Evolutionary conservation across 208 protist genomes (phyloP).

Genomic region (Acanthamoeba lenticulata): DNA sequence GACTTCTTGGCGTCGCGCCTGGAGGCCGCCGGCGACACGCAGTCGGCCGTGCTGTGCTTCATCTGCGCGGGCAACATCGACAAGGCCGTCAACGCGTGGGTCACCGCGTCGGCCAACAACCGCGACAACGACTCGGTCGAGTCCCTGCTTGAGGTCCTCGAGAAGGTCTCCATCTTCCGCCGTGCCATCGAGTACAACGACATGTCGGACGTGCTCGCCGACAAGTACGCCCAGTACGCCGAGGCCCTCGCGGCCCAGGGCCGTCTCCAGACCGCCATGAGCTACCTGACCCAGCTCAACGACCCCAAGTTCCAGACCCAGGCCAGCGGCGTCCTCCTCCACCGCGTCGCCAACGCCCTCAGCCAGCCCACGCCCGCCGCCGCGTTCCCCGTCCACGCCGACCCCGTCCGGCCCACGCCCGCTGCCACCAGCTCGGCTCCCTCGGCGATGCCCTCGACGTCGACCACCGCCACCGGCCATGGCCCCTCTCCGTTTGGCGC

Average conservation of each 20-base stretch:
- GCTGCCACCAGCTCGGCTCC: not conserved
- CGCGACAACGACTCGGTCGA: not conserved
- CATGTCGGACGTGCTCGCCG: constrained; percentile 55
- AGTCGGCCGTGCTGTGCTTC: constrained; percentile 85
- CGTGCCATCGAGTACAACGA: constrained; percentile 57
- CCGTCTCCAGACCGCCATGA: constrained; percentile 68
- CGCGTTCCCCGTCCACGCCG: not conserved
- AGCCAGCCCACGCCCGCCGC: not conserved
- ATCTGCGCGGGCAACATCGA: constrained; percentile 87
- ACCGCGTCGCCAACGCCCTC: not conserved
- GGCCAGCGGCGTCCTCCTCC: not conserved
- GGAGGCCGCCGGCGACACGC: constrained; percentile 65
- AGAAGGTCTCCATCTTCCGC: constrained; percentile 82
- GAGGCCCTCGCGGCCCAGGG: constrained; percentile 81
- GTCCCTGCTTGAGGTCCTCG: constrained; percentile 79
- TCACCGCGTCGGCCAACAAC: not conserved
- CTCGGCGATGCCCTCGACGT: not conserved
- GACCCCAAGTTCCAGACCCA: constrained; percentile 45
- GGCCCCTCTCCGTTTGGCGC: not conserved
- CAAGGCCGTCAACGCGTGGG: constrained; percentile 82
- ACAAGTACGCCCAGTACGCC: constrained; percentile 75
- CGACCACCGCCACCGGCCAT: not conserved
- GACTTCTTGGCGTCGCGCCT: constrained; percentile 76
- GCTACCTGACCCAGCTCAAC: constrained; percentile 73
- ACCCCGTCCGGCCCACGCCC: not conserved